Evolutionary conservation across 108 stramenopile genomes (phyloP), one percentile per base, ranked within the genome.

Genomic region (Cyclotella sp.): DNA sequence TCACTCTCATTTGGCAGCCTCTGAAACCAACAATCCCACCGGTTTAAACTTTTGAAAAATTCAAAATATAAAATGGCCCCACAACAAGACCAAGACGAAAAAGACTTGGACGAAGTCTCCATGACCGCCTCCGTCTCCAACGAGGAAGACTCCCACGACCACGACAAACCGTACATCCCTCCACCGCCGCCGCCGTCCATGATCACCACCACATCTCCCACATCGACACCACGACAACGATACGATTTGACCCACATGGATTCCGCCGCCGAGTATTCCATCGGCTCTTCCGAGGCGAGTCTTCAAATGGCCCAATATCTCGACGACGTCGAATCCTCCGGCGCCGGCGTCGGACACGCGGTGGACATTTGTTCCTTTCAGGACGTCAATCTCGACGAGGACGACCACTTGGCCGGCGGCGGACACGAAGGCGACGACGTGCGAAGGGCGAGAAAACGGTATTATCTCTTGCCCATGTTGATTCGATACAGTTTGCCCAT

Each of bases 231-330:
- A 3, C 47, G 18, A 16, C 6, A 49, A 3, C 47, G 9, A 3
- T 49, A 49, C 47, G 47, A 49, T n/a, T n/a, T 49, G 9, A 49
- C 47, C 47, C 47, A 49, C 47, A 49, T 49, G 47, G 47, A 49
- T n/a, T 49, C 47, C 2, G 47, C 47, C 2, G 47, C 59, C 43
- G 71, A 46, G 4, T 72, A 22, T 19, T 46, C 45, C 71, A 29
- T 61, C 44, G 58, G 59, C 0, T 72, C 71, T 13, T 11, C 29
- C 42, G 19, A 41, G 12, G 58, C 58, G 12, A 44, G 60, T 14
- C 9, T 63, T n/a, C 39, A 61, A 61, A 73, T 73, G 72, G 72
- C 72, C 1, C 61, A 73, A 52, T 73, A 73, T 63, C 24, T 73
- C 2, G 72, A 73, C 44, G 21, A 28, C 7, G 72, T 73, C 47